A percentile compares a stretch with the other conserved stretches of the same genome.
Conservation (phyloP, 148 eudicot species). For the Silene latifolia region DNA sequence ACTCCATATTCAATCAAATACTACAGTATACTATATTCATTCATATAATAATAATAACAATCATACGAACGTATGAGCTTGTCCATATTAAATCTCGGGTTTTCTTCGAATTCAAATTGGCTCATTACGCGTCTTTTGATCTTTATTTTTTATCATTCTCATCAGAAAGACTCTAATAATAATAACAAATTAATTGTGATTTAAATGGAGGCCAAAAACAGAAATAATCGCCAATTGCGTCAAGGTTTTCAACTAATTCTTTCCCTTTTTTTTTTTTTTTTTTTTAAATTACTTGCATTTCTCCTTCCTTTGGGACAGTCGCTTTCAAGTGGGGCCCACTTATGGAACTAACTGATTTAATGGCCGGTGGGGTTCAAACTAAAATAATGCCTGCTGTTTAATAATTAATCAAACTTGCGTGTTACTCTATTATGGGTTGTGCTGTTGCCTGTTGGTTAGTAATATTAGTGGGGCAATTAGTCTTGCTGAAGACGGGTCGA, state of each 20-base stretch:
- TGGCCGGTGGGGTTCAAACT: too few relatives aligned
- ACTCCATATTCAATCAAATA: too few relatives aligned
- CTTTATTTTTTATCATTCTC: conserved; percentile 46
- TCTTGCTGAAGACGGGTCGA: too few relatives aligned
- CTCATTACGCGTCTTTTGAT: conserved; percentile 59
- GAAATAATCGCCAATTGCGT: conserved; percentile 57
- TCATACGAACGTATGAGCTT: conserved; percentile 85
- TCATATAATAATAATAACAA: conserved; percentile 4
- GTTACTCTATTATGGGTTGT: too few relatives aligned
- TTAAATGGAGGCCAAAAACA: conserved; percentile 54
- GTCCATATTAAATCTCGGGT: conserved; percentile 50
- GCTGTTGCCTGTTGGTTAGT: too few relatives aligned
- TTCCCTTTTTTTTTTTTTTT: background rate
- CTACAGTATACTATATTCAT: background rate
- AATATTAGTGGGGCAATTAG: too few relatives aligned
- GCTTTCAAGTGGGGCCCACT: too few relatives aligned
- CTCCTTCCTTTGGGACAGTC: too few relatives aligned
- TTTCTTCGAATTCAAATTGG: conserved; percentile 60
- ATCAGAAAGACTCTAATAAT: conserved; percentile 38
- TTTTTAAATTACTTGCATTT: too few relatives aligned
- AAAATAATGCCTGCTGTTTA: too few relatives aligned
- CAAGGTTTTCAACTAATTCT: conserved; percentile 32
- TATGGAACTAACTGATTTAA: too few relatives aligned
- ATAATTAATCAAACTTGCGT: too few relatives aligned
- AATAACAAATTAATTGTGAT: background rate